phyloP scores from a whole-genome alignment of 176 grass and related monocot genomes.

The Aechmea fasciata region DNA sequence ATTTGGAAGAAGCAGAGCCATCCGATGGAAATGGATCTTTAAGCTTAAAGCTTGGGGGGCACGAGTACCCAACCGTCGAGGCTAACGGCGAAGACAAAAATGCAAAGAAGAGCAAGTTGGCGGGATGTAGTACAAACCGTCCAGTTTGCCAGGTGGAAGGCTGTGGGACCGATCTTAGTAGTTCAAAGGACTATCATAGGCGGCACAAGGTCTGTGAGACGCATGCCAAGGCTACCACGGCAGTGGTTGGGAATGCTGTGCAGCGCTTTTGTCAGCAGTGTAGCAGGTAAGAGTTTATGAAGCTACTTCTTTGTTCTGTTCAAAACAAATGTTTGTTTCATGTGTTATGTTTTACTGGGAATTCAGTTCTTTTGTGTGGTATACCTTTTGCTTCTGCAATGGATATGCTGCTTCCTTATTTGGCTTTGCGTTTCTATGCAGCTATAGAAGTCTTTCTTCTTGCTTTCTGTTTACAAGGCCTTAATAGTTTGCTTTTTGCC shows the following conservation, averaged over 20 bases:
- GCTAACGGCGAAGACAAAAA: conserved; percentile 46
- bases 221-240: conserved; percentile 89
- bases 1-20: conserved; percentile 17
- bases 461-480: no score
- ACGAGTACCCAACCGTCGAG: neutral
- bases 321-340: neutral
- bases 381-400: no score
- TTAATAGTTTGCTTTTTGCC: no score
- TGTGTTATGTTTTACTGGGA: no score
- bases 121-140: conserved; percentile 40
- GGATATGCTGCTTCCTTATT: no score
- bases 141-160: conserved; percentile 73
- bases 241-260: conserved; percentile 52
- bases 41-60: conserved; percentile 38
- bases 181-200: conserved; percentile 79
- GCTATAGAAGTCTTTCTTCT: no score
- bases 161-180: conserved; percentile 56
- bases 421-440: no score
- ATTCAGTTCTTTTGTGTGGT: no score
- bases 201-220: conserved; percentile 95
- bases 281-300: conserved; percentile 53
- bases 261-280: conserved; percentile 98
- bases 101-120: conserved; percentile 71
- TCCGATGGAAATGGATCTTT: conserved; percentile 23
- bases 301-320: conserved; percentile 14